These are phyloP conservation scores for Vigna nakashimae DNA, from an alignment of 306 rosid genomes.

Conservation along the genomic window DNA sequence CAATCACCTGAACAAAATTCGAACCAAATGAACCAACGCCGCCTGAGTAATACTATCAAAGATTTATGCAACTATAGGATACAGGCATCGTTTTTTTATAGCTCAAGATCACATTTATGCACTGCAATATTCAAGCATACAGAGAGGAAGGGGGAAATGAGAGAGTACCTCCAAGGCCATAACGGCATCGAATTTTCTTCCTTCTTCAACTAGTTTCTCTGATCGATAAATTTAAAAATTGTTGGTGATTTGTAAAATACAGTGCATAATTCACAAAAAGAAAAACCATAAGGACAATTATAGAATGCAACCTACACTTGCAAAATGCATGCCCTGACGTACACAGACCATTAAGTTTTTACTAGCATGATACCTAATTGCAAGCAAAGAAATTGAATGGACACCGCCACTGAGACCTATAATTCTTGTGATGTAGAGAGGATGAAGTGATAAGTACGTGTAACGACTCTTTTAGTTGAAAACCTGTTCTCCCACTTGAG, in stretches of 20 bases:
- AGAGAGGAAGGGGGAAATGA: background rate
- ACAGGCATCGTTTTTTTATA: background rate
- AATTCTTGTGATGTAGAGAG: constrained; percentile 18
- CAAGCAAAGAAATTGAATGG: constrained; percentile 19
- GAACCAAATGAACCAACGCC: background rate
- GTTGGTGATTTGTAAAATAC: background rate
- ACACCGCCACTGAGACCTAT: background rate
- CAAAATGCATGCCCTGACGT: constrained; percentile 1
- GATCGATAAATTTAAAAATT: constrained; percentile 45
- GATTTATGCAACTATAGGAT: background rate
- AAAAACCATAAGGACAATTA: background rate
- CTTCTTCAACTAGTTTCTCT: constrained; percentile 91
- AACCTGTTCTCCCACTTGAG: constrained; percentile 9
- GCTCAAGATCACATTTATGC: background rate
- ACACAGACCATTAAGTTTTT: background rate
- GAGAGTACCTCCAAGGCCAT: constrained; percentile 80
- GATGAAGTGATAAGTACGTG: background rate
- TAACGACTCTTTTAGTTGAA: background rate
- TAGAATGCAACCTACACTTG: constrained; percentile 19
- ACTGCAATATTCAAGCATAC: background rate
- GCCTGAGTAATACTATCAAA: background rate
- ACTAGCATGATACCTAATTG: background rate
- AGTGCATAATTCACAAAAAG: background rate
- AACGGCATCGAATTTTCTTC: constrained; percentile 81
- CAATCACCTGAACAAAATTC: constrained; percentile 69